Percentiles rank a stretch among this genome's conserved stretches.
phyloP scores from a whole-genome alignment of 2,329 filamentous ascomycete species.

The Sporothrix schenckii region DNA sequence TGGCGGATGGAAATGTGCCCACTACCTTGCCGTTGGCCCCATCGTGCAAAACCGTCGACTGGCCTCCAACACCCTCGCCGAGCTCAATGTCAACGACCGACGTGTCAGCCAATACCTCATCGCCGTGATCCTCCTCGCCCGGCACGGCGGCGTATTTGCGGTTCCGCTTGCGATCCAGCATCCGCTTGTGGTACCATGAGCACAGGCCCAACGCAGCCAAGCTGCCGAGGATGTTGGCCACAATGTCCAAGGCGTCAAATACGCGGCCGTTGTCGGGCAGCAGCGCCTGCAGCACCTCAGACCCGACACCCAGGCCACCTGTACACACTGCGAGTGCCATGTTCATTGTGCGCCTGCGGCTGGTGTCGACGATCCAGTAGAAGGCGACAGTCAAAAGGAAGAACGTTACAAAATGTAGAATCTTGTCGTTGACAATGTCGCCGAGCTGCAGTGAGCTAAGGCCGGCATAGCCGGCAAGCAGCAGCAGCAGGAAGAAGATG shows the following conservation, averaged over 20 bases:
- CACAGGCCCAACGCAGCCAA: conserved; percentile 71
- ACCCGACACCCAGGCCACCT: conserved; percentile 68
- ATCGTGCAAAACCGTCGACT: conserved; percentile 43
- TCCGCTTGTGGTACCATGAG: conserved; percentile 91
- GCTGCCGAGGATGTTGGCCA: conserved; percentile 84
- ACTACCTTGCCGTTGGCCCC: conserved; percentile 60
- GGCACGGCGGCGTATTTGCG: conserved; percentile 74
- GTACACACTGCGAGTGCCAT: conserved; percentile 82
- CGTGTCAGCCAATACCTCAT: conserved; percentile 67
- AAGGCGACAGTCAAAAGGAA: conserved; percentile 84
- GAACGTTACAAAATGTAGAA: conserved; percentile 84
- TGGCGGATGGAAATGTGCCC: background rate
- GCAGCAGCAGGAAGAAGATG: conserved; percentile 69
- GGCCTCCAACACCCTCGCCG: conserved; percentile 56
- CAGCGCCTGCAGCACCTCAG: conserved; percentile 73
- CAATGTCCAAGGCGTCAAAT: conserved; percentile 80
- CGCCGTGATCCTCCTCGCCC: conserved; percentile 62
- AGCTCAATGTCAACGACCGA: conserved; percentile 72
- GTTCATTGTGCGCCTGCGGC: conserved; percentile 80
- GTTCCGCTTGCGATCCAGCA: conserved; percentile 83
- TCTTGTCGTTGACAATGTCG: conserved; percentile 78
- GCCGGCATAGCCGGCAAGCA: conserved; percentile 77
- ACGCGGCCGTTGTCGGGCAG: conserved; percentile 68
- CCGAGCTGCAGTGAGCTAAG: conserved; percentile 66
- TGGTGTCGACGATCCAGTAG: conserved; percentile 97